A percentile compares a stretch with the other conserved stretches of the same genome.
phyloP scores from a whole-genome alignment of 805 yeast species.

The Metschnikowia lochheadii region DNA sequence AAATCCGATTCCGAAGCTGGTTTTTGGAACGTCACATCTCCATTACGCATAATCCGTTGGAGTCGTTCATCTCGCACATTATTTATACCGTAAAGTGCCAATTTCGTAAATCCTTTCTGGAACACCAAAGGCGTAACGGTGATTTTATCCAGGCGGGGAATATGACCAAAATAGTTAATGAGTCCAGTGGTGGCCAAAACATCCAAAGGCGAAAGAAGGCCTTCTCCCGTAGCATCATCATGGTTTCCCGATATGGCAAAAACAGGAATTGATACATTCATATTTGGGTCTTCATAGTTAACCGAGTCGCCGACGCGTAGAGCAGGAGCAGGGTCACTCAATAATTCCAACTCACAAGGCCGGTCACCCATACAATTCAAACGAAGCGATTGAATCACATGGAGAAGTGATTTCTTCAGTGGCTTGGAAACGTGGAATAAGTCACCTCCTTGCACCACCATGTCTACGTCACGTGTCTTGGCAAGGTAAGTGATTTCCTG shows the following conservation, averaged over 20 bases:
- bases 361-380: slow-evolving; percentile 75
- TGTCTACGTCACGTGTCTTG: slow-evolving; percentile 65
- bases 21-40: slow-evolving; percentile 70
- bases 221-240: slow-evolving; percentile 92
- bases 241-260: slow-evolving; percentile 95
- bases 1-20: slow-evolving; percentile 65
- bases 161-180: slow-evolving; percentile 85
- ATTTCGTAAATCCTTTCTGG: slow-evolving; percentile 74
- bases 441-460: slow-evolving; percentile 91
- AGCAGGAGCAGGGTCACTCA: slow-evolving; percentile 70
- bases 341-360: slow-evolving; percentile 78
- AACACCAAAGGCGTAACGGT: slow-evolving; percentile 71
- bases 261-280: slow-evolving; percentile 84
- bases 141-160: slow-evolving; percentile 69
- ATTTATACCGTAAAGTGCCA: slow-evolving; percentile 86
- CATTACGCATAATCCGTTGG: slow-evolving; percentile 75
- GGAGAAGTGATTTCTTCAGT: slow-evolving; percentile 76
- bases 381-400: slow-evolving; percentile 71
- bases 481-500: slow-evolving; percentile 79
- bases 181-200: slow-evolving; percentile 75
- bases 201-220: slow-evolving; percentile 81
- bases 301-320: slow-evolving; percentile 64
- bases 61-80: slow-evolving; percentile 87
- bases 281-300: slow-evolving; percentile 86
- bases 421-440: slow-evolving; percentile 90